Percentiles rank a stretch among this genome's conserved stretches.
Evolutionary conservation across 2,329 filamentous ascomycete genomes (phyloP).

Genomic region (Fusarium sp.): DNA sequence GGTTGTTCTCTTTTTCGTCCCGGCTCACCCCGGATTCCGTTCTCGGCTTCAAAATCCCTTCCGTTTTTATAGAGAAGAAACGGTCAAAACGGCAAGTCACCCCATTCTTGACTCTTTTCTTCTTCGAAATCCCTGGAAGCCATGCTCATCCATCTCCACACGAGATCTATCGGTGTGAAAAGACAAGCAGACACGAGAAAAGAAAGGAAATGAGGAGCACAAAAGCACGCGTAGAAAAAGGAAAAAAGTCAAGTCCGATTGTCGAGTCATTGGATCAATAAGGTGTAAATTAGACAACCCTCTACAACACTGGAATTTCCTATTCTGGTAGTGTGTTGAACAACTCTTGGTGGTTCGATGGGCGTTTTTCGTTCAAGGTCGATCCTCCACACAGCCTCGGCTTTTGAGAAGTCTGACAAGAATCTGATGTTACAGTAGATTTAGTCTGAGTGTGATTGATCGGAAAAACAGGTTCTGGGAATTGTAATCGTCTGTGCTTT

Average conservation of each 20-base stretch:
- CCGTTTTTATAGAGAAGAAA: not conserved
- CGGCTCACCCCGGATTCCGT: slow-evolving; percentile 29
- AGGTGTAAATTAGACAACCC: slow-evolving; percentile 1
- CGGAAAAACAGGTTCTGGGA: slow-evolving; percentile 2
- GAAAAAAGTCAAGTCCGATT: not conserved
- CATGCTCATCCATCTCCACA: not conserved
- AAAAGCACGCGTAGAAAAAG: not conserved
- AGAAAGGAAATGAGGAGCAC: slow-evolving; percentile 10
- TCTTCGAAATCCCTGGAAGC: not conserved
- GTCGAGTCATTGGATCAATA: not conserved
- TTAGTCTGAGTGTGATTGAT: slow-evolving; percentile 2
- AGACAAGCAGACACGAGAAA: slow-evolving; percentile 6
- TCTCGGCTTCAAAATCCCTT: not conserved
- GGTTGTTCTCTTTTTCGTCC: slow-evolving; percentile 1
- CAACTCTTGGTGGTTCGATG: not conserved
- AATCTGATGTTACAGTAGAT: slow-evolving; percentile 20
- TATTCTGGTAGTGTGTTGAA: not conserved
- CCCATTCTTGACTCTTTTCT: slow-evolving; percentile 14
- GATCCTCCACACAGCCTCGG: slow-evolving; percentile 18
- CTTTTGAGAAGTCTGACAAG: not conserved
- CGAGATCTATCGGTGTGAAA: not conserved
- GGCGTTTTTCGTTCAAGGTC: not conserved
- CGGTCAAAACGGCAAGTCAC: not conserved
- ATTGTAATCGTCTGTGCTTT: not conserved
- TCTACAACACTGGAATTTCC: not conserved